Base-by-base conservation (phyloP, 345 rosid genomes). In the Pistacia integerrima region DNA sequence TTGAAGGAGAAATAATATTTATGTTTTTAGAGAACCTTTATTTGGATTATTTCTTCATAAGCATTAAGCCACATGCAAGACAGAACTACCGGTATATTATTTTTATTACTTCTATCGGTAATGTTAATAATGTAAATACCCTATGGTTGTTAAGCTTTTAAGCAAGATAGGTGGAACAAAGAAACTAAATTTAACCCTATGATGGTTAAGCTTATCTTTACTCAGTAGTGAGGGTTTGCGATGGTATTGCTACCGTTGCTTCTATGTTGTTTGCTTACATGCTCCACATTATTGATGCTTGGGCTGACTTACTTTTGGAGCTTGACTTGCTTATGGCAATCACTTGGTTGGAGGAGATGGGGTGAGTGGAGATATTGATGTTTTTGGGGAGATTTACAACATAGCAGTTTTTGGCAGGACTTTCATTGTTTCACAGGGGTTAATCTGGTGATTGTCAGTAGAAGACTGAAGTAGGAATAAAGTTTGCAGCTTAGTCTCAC, bases 341-440 rank as follows among this genome's bases (percentile, higher is more conserved):
- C 16, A 41, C 48, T 2, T 28, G 58, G 30, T 4, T 13, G 51
- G 44, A 12, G 18, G 36, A 30, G 33, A 30, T 30, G 33, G 65
- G n/a, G 61, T 28, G 58, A 44, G 48, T 28, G 13, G 57, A 28
- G n/a, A 63, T 63, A 54, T 49, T 73, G 76, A 30, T 48, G 54
- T 28, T 62, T 72, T 16, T 4, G 36, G 56, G 25, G 22, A 7
- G 48, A 60, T 72, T 71, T 44, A 59, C 4, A 55, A 59, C 57
- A 13, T 59, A 3, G 33, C 5, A 17, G 60, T 12, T 13, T 16
- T 44, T 22, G 48, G 17, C 60, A 41, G 41, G 67, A 28, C 75
- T 46, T 49, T 18, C 7, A 62, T 72, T 35, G 41, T 48, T 61
- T 44, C 13, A 17, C 14, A 30, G 25, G 18, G 36, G n/a, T 28